A percentile compares a stretch with the other conserved stretches of the same genome.
phyloP scores from a whole-genome alignment of 257 asterid genomes.

The Haberlea rhodopensis region DNA sequence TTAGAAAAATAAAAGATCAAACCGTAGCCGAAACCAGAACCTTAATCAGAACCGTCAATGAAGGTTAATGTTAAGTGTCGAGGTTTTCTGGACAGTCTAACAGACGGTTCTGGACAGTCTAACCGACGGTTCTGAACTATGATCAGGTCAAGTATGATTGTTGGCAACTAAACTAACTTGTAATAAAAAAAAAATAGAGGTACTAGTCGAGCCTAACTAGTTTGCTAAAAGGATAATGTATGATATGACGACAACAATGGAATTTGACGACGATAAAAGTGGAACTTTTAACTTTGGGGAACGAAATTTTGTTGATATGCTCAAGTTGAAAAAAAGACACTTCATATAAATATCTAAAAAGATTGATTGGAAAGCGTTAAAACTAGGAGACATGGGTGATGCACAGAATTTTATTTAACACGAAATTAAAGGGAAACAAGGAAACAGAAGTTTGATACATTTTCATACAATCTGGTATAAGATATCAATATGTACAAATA shows the following conservation, averaged over 20 bases:
- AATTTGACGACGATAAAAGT: background rate
- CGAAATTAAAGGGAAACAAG: background rate
- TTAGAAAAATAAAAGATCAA: no score
- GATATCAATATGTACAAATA: conserved; percentile 44
- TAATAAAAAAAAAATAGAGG: background rate
- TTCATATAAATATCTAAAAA: no score
- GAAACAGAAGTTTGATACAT: background rate
- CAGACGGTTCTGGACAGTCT: no score
- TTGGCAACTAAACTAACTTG: background rate
- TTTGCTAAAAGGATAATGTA: background rate
- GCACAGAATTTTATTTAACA: background rate
- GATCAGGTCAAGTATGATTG: no score
- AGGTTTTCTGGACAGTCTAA: no score
- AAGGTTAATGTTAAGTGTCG: no score
- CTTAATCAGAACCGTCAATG: no score
- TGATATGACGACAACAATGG: background rate
- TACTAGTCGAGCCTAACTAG: background rate
- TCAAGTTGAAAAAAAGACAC: no score
- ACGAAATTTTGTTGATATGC: background rate
- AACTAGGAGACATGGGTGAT: background rate
- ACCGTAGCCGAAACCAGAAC: no score
- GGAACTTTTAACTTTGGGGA: background rate
- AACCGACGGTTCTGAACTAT: no score
- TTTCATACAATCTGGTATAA: conserved; percentile 35
- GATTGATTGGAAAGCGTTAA: no score